Evolutionary conservation across 176 grass and related monocot genomes (phyloP).

Genomic region (Eragrostis nindensis): DNA sequence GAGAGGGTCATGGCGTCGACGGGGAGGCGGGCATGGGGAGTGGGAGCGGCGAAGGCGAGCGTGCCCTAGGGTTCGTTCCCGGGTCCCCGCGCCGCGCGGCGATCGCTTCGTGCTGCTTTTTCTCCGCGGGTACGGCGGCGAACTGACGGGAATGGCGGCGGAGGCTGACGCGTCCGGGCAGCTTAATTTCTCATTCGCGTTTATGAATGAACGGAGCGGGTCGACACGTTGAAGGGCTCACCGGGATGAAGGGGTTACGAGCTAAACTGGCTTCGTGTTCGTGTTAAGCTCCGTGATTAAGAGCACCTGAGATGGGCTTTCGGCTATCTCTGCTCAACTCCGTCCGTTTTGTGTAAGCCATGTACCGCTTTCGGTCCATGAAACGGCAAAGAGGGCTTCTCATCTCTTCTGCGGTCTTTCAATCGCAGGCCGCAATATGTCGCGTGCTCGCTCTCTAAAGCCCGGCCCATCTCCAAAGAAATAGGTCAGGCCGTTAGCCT

Average conservation of each 20-base stretch:
- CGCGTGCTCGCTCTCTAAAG: too few species aligned
- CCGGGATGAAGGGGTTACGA: not conserved
- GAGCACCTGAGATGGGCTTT: too few species aligned
- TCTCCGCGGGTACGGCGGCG: not conserved
- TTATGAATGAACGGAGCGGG: conserved; percentile 10
- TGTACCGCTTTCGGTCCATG: too few species aligned
- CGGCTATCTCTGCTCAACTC: too few species aligned
- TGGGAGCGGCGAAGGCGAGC: not conserved
- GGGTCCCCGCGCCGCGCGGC: not conserved
- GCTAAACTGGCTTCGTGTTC: not conserved
- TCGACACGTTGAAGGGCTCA: conserved; percentile 33
- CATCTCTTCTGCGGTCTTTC: too few species aligned
- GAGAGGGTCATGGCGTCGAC: conserved; percentile 62
- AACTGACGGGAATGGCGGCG: conserved; percentile 22
- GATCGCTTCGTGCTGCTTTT: conserved; percentile 1
- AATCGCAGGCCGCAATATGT: too few species aligned
- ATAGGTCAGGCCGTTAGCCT: too few species aligned
- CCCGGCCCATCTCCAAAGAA: too few species aligned
- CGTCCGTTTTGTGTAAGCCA: too few species aligned
- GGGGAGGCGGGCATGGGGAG: conserved; percentile 18
- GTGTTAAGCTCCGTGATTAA: too few species aligned
- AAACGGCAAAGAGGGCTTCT: too few species aligned
- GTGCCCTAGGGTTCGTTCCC: conserved; percentile 21
- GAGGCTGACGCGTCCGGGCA: not conserved
- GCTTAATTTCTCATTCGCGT: not conserved